Conservation (phyloP, 2,329 filamentous ascomycete species). For the Aspergillus novofumigatus region DNA sequence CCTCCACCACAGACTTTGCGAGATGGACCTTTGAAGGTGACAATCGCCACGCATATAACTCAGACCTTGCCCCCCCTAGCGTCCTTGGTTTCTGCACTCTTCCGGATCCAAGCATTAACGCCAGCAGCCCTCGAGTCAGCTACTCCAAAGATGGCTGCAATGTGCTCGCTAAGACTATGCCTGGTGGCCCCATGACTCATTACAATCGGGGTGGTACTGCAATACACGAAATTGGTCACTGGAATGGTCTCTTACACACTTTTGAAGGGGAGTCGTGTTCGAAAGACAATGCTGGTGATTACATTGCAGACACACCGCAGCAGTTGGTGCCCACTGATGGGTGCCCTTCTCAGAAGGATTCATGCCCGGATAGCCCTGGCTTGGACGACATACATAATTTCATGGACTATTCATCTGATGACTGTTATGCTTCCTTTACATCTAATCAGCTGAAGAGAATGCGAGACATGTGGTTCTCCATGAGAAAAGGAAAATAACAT, state of each 20-base stretch:
- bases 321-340: slow-evolving; percentile 56
- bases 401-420: slow-evolving; percentile 58
- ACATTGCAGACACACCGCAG: slow-evolving; percentile 43
- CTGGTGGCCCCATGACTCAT: slow-evolving; percentile 45
- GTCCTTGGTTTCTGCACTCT: slow-evolving; percentile 55
- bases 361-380: slow-evolving; percentile 44
- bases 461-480: slow-evolving; percentile 48
- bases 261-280: slow-evolving; percentile 40
- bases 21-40: slow-evolving; percentile 22
- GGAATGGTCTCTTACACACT: slow-evolving; percentile 45
- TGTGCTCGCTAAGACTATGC: slow-evolving; percentile 55
- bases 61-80: slow-evolving; percentile 20
- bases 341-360: slow-evolving; percentile 50
- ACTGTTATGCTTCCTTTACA: slow-evolving; percentile 53
- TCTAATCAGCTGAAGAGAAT: slow-evolving; percentile 48
- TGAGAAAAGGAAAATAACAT: slow-evolving; percentile 33
- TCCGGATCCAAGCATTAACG: slow-evolving; percentile 38
- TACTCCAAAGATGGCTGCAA: slow-evolving; percentile 56
- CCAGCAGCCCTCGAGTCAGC: slow-evolving; percentile 28
- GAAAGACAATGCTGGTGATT: slow-evolving; percentile 36
- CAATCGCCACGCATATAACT: slow-evolving; percentile 11
- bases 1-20: slow-evolving; percentile 16
- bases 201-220: slow-evolving; percentile 47
- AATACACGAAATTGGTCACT: slow-evolving; percentile 47
- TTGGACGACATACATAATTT: slow-evolving; percentile 55